These are phyloP conservation scores for Polygonum aviculare DNA, from an alignment of 148 eudicot genomes.

Conservation along the genomic window DNA sequence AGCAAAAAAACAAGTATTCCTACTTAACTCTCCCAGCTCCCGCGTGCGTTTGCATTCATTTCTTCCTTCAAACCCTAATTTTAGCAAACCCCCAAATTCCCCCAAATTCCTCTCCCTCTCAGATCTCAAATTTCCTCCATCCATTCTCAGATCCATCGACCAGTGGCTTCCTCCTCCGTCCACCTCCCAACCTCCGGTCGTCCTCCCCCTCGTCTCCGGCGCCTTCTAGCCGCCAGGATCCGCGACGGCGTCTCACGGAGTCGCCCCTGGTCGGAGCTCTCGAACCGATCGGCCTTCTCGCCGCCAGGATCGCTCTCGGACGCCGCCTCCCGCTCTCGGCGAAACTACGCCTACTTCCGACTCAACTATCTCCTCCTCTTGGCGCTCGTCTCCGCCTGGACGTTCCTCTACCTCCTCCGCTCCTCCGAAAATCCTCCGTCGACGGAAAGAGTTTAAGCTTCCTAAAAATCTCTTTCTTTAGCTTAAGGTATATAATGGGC, in stretches of 20 bases:
- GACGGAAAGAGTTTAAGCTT: background rate
- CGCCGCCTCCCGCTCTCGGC: slow-evolving; percentile 58
- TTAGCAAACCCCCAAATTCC: too few species aligned
- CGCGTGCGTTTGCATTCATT: too few species aligned
- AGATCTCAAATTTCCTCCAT: background rate
- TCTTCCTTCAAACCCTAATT: too few species aligned
- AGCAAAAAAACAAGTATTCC: too few species aligned
- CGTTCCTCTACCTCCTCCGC: slow-evolving; percentile 80
- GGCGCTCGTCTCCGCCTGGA: slow-evolving; percentile 62
- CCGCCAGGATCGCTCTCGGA: slow-evolving; percentile 75
- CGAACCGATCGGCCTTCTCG: slow-evolving; percentile 60
- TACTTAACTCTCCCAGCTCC: too few species aligned
- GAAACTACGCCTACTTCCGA: slow-evolving; percentile 71
- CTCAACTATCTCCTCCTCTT: slow-evolving; percentile 52
- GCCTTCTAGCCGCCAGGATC: slow-evolving; percentile 31
- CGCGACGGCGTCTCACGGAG: slow-evolving; percentile 39
- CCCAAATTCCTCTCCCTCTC: background rate
- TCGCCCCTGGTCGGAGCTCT: slow-evolving; percentile 80
- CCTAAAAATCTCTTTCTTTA: background rate
- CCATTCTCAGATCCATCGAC: background rate
- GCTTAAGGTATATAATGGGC: background rate
- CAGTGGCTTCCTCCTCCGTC: slow-evolving; percentile 31
- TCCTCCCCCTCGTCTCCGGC: slow-evolving; percentile 21
- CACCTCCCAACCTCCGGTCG: slow-evolving; percentile 5
- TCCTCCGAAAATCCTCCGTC: too few species aligned